phyloP scores from a whole-genome alignment of 371 early-diverging fungal genomes.

The Globomyces sp. region DNA sequence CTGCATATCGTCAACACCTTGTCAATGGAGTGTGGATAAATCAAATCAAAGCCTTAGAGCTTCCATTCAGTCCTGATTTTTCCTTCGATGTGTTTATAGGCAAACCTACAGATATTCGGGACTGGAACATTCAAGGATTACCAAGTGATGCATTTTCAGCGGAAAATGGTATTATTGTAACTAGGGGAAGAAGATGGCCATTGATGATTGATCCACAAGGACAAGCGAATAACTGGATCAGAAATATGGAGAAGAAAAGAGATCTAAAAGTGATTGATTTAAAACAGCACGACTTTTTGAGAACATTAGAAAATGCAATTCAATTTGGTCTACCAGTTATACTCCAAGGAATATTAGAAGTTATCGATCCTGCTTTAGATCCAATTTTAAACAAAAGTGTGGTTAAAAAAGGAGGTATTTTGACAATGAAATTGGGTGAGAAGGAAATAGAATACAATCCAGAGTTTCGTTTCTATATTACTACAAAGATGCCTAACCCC shows the following conservation, averaged over 20 bases:
- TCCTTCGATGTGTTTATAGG: constrained; percentile 48
- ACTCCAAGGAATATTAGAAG: constrained; percentile 48
- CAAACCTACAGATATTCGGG: constrained; percentile 50
- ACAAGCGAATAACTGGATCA: constrained; percentile 57
- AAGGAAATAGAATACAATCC: constrained; percentile 59
- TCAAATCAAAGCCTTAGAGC: constrained; percentile 49
- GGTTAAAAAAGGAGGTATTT: constrained; percentile 46
- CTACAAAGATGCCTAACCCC: constrained; percentile 56
- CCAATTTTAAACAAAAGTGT: constrained; percentile 53
- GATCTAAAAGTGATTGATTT: constrained; percentile 51
- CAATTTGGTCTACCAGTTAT: constrained; percentile 54
- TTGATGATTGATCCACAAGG: constrained; percentile 59
- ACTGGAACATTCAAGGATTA: constrained; percentile 57
- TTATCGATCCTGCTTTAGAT: constrained; percentile 50
- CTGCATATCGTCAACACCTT: constrained; percentile 41
- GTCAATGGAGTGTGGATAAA: constrained; percentile 47
- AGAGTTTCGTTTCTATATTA: constrained; percentile 53
- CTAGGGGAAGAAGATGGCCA: constrained; percentile 54
- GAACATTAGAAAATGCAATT: constrained; percentile 50
- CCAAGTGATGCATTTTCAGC: constrained; percentile 53
- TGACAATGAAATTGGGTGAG: constrained; percentile 51
- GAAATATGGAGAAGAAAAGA: constrained; percentile 46
- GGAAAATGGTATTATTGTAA: constrained; percentile 59
- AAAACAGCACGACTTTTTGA: constrained; percentile 49
- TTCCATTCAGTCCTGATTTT: constrained; percentile 52